Evolutionary conservation across 169 alveolate genomes (phyloP), one percentile per base, ranked within the genome.

Genomic region (Plasmodium billcollinsi): DNA sequence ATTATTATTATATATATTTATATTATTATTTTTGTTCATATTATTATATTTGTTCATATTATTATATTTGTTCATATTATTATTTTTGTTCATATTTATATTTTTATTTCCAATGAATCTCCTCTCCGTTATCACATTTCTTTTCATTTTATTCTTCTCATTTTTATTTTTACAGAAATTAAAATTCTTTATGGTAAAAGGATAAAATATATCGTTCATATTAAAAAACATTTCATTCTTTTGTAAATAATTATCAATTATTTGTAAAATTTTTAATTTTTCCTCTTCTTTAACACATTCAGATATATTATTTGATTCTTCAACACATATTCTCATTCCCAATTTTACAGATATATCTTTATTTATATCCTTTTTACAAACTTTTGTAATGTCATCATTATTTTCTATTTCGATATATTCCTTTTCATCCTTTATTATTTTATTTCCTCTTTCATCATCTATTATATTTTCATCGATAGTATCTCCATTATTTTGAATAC

Each of bases 121-220:
- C 45, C 45, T 62, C 20, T 8, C 24, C 29, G 12, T 29, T 47
- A 21, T 24, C 3, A 3, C 2, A 43, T 29, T 59, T 58, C 69
- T 80, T 14, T 43, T 45, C 52, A 33, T 3, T 62, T 80, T 80
- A 15, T 67, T 80, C 12, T 80, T 80, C 18, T 80, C 61, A 43
- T 54, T 59, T 71, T 61, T 66, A 61, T 80, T 80, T 58, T 72
- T 80, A 5, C 49, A 56, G 12, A 69, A 29, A 61, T 80, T 12
- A 6, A 80, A 15, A 26, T 67, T 52, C 62, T 62, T 54, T 47
- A 12, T 56, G 0, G 83, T 80, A 71, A 67, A 80, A 11, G 90
- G 90, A 20, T 80, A 80, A 80, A 67, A 80, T 29, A 80, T 67
- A 20, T 80, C 90, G 58, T 67, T 80, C 80, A 66, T 33, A 2